These are phyloP conservation scores for Alternaria conjuncta DNA, from an alignment of 2,329 filamentous ascomycete species.

Conservation along the genomic window DNA sequence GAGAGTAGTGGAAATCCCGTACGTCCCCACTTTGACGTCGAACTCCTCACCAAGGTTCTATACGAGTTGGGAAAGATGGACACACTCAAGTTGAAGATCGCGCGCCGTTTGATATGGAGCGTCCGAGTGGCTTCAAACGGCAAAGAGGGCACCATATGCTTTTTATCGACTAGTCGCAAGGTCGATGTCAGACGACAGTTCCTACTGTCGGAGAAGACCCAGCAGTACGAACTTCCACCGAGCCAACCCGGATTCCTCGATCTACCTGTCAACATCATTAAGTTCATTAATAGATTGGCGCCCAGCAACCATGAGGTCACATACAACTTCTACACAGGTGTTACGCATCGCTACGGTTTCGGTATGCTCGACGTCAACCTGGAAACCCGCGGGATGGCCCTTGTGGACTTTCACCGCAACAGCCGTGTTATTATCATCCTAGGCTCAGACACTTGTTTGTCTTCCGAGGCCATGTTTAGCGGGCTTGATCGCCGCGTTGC, in stretches of 20 bases:
- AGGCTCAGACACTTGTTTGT: accelerated
- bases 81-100: neutral
- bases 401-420: neutral
- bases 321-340: neutral
- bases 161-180: neutral
- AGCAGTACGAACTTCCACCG: accelerated
- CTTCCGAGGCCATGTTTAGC: neutral
- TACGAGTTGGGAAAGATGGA: neutral
- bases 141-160: neutral
- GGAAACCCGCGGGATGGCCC: too few species aligned
- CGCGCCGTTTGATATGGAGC: neutral
- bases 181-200: accelerated
- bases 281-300: accelerated
- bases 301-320: neutral
- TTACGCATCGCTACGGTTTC: accelerated
- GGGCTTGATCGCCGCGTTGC: neutral
- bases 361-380: neutral
- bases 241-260: accelerated
- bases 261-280: accelerated
- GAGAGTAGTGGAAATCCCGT: neutral
- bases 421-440: accelerated
- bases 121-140: accelerated
- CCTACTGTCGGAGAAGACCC: neutral
- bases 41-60: neutral
- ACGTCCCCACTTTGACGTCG: neutral